A percentile compares a stretch with the other conserved stretches of the same genome.
Evolutionary conservation across 257 asterid genomes (phyloP).

Genomic region (Echites panduratus): DNA sequence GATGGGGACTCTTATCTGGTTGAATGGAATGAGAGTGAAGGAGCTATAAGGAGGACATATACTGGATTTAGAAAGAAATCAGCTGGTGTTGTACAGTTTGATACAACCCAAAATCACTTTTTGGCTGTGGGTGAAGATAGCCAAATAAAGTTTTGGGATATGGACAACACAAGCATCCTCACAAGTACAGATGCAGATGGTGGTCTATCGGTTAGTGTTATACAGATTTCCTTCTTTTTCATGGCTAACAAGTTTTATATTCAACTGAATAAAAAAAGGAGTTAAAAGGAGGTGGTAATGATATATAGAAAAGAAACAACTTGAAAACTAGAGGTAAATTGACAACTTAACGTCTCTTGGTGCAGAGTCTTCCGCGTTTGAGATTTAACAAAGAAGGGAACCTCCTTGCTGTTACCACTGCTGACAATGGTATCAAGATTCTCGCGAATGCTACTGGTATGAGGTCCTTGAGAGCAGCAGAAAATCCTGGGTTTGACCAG

Average conservation of each 20-base stretch:
- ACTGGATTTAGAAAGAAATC: constrained; percentile 85
- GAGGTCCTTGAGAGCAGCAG: constrained; percentile 69
- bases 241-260: not conserved
- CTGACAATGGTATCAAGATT: constrained; percentile 87
- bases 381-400: constrained; percentile 94
- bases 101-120: constrained; percentile 87
- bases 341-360: constrained; percentile 14
- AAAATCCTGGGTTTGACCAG: constrained; percentile 74
- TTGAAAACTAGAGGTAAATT: constrained; percentile 9
- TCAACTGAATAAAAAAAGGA: not conserved
- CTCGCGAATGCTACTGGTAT: constrained; percentile 79
- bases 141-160: constrained; percentile 98
- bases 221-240: not conserved
- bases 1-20: constrained; percentile 94
- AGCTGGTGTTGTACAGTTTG: constrained; percentile 77
- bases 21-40: constrained; percentile 99
- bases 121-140: constrained; percentile 93
- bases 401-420: constrained; percentile 88
- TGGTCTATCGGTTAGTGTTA: constrained; percentile 74
- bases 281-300: not conserved
- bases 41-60: constrained; percentile 87
- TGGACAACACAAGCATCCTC: constrained; percentile 69
- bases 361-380: constrained; percentile 84
- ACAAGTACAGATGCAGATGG: constrained; percentile 79
- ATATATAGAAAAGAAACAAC: not conserved